Percentiles rank a stretch among this genome's conserved stretches.
These are phyloP conservation scores for Fusarium transvaalense DNA, from an alignment of 2,329 filamentous ascomycete genomes.

Conservation along the genomic window DNA sequence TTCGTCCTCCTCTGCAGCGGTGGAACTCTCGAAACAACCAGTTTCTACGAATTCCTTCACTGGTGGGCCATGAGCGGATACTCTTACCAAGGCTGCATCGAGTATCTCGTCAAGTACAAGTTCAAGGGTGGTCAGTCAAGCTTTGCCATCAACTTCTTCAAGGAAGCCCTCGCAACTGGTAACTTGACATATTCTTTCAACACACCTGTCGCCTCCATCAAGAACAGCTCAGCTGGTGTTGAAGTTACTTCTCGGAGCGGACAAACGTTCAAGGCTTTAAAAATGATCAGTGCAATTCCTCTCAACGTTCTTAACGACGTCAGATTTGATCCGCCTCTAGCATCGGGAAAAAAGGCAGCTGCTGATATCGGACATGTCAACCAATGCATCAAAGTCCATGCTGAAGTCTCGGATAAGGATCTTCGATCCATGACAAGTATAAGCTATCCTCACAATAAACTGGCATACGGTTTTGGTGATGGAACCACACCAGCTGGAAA, in stretches of 20 bases:
- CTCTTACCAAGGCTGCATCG: constrained; percentile 55
- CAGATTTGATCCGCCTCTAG: constrained; percentile 56
- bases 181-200: constrained; percentile 58
- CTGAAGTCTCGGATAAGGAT: constrained; percentile 56
- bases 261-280: constrained; percentile 44
- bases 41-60: constrained; percentile 62
- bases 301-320: constrained; percentile 59
- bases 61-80: constrained; percentile 62
- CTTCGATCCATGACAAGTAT: constrained; percentile 59
- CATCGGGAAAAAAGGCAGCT: constrained; percentile 53
- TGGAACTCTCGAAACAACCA: constrained; percentile 57
- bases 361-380: constrained; percentile 59
- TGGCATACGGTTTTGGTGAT: constrained; percentile 60
- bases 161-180: constrained; percentile 56
- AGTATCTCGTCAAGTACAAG: constrained; percentile 58
- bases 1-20: constrained; percentile 60
- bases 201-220: constrained; percentile 52
- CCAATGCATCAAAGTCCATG: constrained; percentile 61
- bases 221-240: constrained; percentile 48
- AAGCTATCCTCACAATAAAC: constrained; percentile 58
- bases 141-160: constrained; percentile 60
- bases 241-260: constrained; percentile 53
- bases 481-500: constrained; percentile 60
- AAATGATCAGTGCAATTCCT: constrained; percentile 59
- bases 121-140: constrained; percentile 59